phyloP scores from a whole-genome alignment of 495 filamentous ascomycete genomes.

The Neurospora africana region DNA sequence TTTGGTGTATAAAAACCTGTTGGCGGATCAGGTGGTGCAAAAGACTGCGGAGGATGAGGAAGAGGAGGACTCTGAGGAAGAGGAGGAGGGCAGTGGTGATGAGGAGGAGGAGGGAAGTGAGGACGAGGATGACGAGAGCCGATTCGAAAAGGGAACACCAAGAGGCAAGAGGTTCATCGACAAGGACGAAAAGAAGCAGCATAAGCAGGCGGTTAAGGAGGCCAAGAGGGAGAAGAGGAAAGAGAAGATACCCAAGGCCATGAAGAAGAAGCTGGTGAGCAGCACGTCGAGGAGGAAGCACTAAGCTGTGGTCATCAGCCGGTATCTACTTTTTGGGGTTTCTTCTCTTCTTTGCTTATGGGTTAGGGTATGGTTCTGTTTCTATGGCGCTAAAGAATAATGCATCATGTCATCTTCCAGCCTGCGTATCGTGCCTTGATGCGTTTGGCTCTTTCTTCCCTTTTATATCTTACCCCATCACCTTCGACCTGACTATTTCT shows the following conservation, averaged over 20 bases:
- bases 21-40: slow-evolving; percentile 55
- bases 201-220: slow-evolving; percentile 87
- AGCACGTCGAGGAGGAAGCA: slow-evolving; percentile 29
- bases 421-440: neutral
- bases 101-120: slow-evolving; percentile 15
- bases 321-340: neutral
- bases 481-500: fast-evolving
- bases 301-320: neutral
- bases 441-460: neutral
- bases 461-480: neutral
- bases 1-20: slow-evolving; percentile 69
- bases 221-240: slow-evolving; percentile 85
- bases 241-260: slow-evolving; percentile 88
- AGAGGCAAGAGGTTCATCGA: slow-evolving; percentile 85
- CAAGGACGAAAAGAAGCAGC: slow-evolving; percentile 79
- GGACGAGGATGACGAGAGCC: slow-evolving; percentile 31
- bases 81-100: slow-evolving; percentile 38
- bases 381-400: neutral
- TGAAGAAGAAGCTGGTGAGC: slow-evolving; percentile 71
- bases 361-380: neutral
- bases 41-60: slow-evolving; percentile 30
- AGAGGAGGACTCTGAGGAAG: slow-evolving; percentile 26
- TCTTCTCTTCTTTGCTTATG: neutral
- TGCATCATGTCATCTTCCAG: neutral
- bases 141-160: slow-evolving; percentile 56